Conservation (phyloP, 164 flowering plant genomes). For the Paratinospora sagittata region DNA sequence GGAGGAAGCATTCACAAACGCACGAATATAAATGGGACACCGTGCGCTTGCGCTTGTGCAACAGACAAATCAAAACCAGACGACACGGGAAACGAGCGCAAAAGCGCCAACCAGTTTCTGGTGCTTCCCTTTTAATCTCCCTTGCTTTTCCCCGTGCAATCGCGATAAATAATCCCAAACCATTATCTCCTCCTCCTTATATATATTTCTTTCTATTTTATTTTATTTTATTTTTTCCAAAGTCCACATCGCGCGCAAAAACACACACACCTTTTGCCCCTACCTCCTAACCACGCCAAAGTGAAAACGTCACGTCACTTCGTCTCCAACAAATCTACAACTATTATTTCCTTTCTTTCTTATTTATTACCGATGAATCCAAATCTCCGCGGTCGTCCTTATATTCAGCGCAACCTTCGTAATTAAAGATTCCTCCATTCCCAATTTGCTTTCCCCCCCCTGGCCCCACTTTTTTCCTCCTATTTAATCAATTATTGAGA, state of each 20-base stretch:
- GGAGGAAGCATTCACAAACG: conserved; percentile 4
- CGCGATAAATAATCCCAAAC: background rate
- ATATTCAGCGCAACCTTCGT: conserved; percentile 1
- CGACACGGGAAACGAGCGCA: background rate
- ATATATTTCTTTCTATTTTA: no score
- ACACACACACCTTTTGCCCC: background rate
- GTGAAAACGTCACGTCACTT: conserved; percentile 1
- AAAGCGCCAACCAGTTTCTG: background rate
- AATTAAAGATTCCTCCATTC: background rate
- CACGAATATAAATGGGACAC: conserved; percentile 3
- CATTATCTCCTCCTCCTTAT: background rate
- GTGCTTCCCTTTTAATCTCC: background rate
- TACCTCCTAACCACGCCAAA: background rate
- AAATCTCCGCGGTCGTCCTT: conserved; percentile 4
- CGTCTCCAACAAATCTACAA: background rate
- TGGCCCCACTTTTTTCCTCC: no score
- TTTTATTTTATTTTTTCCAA: no score
- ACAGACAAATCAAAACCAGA: background rate
- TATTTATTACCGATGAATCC: background rate
- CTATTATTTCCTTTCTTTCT: background rate
- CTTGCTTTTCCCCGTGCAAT: background rate
- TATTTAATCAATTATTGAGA: no score
- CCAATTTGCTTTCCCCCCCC: no score
- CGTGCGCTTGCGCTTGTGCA: background rate
- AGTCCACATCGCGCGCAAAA: background rate